These are phyloP conservation scores for Backusella psychrophila DNA, from an alignment of 192 early-diverging fungal genomes.

Conservation along the genomic window DNA sequence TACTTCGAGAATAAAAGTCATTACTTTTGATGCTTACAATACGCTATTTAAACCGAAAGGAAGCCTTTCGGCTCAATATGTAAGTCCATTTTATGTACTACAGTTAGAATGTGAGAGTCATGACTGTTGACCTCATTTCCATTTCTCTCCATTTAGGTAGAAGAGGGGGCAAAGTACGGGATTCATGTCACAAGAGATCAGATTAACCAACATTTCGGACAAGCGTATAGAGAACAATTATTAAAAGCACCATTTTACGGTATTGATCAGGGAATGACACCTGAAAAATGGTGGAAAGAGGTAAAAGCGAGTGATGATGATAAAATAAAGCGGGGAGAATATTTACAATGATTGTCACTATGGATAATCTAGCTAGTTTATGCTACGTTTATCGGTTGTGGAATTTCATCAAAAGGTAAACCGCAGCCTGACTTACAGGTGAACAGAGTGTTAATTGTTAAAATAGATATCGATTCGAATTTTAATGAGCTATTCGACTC, in stretches of 20 bases:
- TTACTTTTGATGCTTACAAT: constrained; percentile 66
- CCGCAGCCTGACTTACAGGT: no score
- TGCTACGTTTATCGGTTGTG: constrained; percentile 42
- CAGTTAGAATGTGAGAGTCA: neutral
- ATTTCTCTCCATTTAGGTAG: constrained; percentile 12
- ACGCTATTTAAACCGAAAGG: constrained; percentile 57
- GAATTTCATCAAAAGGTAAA: constrained; percentile 28
- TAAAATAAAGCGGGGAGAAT: neutral
- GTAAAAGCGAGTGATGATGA: constrained; percentile 26
- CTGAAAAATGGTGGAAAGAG: constrained; percentile 53
- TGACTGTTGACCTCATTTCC: no score
- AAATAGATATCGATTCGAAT: constrained; percentile 20
- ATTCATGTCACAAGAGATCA: constrained; percentile 33
- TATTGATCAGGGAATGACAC: constrained; percentile 33
- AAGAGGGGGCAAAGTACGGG: constrained; percentile 41
- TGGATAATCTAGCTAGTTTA: constrained; percentile 33
- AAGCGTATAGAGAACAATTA: constrained; percentile 41
- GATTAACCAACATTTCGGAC: constrained; percentile 34
- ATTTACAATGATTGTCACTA: neutral
- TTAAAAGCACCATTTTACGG: constrained; percentile 55
- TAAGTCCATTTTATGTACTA: constrained; percentile 2
- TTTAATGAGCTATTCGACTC: constrained; percentile 27
- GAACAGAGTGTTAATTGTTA: neutral
- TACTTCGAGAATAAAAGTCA: constrained; percentile 35
- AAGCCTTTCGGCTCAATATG: constrained; percentile 42